These are phyloP conservation scores for Hordeum marinum DNA, from an alignment of 176 grass and related monocot genomes.

Conservation along the genomic window DNA sequence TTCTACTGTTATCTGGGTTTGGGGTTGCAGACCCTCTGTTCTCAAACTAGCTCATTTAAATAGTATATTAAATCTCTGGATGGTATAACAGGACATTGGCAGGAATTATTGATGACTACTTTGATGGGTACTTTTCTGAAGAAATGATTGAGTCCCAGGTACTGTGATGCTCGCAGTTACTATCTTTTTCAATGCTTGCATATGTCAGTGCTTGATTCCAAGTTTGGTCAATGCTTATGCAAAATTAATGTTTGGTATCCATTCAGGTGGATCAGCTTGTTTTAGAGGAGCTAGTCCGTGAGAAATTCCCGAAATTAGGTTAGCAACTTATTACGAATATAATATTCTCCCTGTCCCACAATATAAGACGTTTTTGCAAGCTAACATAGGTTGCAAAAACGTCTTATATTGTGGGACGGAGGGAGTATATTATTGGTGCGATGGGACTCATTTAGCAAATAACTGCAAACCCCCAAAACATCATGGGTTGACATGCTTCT, in stretches of 20 bases:
- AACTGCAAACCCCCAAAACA: constrained; percentile 13
- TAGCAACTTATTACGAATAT: constrained; percentile 20
- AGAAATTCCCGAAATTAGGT: constrained; percentile 99
- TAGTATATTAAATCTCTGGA: constrained; percentile 24
- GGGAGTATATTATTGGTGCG: constrained; percentile 14
- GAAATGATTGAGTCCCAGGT: constrained; percentile 99
- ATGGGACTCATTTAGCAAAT: not conserved
- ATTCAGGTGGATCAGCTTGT: constrained; percentile 97
- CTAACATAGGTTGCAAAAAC: no score
- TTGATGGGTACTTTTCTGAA: constrained; percentile 96
- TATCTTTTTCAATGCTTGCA: not conserved
- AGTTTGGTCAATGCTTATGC: not conserved
- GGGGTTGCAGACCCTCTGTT: not conserved
- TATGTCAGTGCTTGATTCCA: constrained; percentile 6
- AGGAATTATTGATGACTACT: constrained; percentile 95
- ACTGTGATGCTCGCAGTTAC: not conserved
- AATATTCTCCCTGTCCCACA: no score
- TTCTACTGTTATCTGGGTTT: constrained; percentile 28
- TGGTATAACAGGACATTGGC: constrained; percentile 77
- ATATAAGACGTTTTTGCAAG: no score
- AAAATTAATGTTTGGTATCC: constrained; percentile 33
- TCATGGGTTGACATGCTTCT: constrained; percentile 19
- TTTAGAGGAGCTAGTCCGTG: constrained; percentile 88
- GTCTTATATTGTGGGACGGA: no score
- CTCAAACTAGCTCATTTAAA: constrained; percentile 19